phyloP scores from a whole-genome alignment of 1,284 basidiomycete genomes.

The Sanghuangporus weigelae region DNA sequence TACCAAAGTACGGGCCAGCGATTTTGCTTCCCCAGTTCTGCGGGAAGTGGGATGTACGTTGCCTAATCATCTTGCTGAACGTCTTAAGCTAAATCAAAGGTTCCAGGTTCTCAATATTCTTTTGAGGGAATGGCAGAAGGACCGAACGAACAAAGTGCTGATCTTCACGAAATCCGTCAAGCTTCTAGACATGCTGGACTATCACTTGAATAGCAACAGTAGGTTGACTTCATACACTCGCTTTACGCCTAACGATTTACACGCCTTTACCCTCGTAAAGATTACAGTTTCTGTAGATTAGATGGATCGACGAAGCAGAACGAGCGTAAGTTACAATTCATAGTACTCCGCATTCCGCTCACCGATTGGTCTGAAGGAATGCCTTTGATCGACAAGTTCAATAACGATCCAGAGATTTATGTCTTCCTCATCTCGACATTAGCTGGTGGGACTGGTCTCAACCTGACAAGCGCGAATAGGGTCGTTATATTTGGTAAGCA shows the following conservation, averaged over 20 bases:
- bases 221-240: conserved; percentile 12
- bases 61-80: background rate
- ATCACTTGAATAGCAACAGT: conserved; percentile 57
- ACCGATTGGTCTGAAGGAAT: conserved; percentile 47
- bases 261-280: conserved; percentile 28
- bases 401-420: conserved; percentile 66
- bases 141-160: conserved; percentile 68
- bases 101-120: conserved; percentile 60
- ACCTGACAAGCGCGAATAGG: conserved; percentile 75
- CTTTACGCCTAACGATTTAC: background rate
- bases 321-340: conserved; percentile 45
- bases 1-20: conserved; percentile 57
- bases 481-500: conserved; percentile 75
- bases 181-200: conserved; percentile 74
- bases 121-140: conserved; percentile 59
- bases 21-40: conserved; percentile 62
- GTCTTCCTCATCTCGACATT: conserved; percentile 78
- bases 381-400: conserved; percentile 77
- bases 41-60: conserved; percentile 77
- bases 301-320: conserved; percentile 65
- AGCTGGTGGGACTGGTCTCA: conserved; percentile 72
- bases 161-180: conserved; percentile 86
- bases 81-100: background rate
- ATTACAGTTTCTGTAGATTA: conserved; percentile 61
- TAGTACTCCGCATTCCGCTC: background rate